A percentile compares a stretch with the other conserved stretches of the same genome.
phyloP scores from a whole-genome alignment of 2,329 filamentous ascomycete species.

The Neurospora crassa region DNA sequence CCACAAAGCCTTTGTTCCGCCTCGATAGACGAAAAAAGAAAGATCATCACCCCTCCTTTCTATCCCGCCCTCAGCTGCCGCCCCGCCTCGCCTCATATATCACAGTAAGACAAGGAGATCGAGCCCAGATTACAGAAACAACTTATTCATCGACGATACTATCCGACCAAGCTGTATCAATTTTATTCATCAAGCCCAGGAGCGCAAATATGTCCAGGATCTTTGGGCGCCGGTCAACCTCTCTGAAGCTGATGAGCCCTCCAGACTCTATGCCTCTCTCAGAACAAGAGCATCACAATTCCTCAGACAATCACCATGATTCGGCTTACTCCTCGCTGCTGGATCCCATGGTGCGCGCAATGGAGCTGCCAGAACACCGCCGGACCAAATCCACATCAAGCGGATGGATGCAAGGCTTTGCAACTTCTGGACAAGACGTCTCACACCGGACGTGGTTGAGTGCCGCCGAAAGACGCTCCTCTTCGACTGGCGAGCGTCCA shows the following conservation, averaged over 20 bases:
- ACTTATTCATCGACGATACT: neutral
- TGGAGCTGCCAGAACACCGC: neutral
- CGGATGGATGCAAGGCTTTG: neutral
- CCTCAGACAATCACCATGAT: constrained; percentile 5
- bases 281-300: neutral
- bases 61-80: neutral
- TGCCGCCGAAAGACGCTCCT: constrained; percentile 9
- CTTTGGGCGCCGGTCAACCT: constrained; percentile 9
- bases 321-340: constrained; percentile 17
- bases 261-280: neutral
- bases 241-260: constrained; percentile 1
- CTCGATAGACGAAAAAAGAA: neutral
- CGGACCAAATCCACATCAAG: constrained; percentile 7
- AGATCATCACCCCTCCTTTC: neutral
- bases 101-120: neutral
- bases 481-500: constrained; percentile 12
- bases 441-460: constrained; percentile 10
- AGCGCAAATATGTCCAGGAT: constrained; percentile 14
- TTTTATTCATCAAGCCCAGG: neutral
- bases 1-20: neutral
- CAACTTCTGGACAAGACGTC: neutral
- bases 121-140: neutral
- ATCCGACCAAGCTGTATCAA: neutral
- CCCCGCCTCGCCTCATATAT: neutral
- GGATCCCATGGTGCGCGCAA: constrained; percentile 3